Conservation (phyloP, 1,139 yeast species). For the Geotrichum aggregatum region DNA sequence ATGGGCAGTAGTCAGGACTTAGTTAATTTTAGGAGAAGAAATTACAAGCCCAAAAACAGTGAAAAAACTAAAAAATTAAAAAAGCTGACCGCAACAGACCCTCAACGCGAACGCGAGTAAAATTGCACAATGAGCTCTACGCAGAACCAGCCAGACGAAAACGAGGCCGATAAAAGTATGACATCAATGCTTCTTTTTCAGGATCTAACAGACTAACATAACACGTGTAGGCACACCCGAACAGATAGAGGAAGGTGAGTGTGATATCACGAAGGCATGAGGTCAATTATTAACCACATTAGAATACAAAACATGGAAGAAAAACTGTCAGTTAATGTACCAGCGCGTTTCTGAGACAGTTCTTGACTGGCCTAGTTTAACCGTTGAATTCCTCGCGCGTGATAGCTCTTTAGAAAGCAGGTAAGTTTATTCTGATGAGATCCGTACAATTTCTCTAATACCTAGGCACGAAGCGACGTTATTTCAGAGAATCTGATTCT, state of each 20-base stretch:
- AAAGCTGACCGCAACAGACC: too few relatives aligned
- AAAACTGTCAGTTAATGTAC: conserved; percentile 85
- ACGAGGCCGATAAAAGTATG: background rate
- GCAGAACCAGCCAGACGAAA: background rate
- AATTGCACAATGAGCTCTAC: background rate
- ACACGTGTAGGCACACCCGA: conserved; percentile 17
- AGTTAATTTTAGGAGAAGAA: too few relatives aligned
- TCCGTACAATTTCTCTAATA: background rate
- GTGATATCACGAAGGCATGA: background rate
- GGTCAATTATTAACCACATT: background rate
- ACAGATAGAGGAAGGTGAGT: conserved; percentile 19
- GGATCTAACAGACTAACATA: background rate
- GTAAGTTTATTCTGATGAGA: background rate
- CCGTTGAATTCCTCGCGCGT: conserved; percentile 42
- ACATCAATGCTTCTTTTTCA: background rate
- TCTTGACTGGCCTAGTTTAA: conserved; percentile 54
- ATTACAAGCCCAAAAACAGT: too few relatives aligned
- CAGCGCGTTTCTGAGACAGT: conserved; percentile 70
- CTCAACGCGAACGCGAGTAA: background rate
- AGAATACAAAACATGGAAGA: conserved; percentile 93
- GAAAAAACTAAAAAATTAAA: too few relatives aligned
- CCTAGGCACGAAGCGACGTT: conserved; percentile 19
- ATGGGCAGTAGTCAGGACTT: too few relatives aligned
- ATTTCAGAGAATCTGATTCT: conserved; percentile 48
- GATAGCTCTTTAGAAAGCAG: conserved; percentile 13